A percentile compares a stretch with the other conserved stretches of the same genome.
These are phyloP conservation scores for Claviceps fusiformis DNA, from an alignment of 2,329 filamentous ascomycete genomes.

Conservation along the genomic window DNA sequence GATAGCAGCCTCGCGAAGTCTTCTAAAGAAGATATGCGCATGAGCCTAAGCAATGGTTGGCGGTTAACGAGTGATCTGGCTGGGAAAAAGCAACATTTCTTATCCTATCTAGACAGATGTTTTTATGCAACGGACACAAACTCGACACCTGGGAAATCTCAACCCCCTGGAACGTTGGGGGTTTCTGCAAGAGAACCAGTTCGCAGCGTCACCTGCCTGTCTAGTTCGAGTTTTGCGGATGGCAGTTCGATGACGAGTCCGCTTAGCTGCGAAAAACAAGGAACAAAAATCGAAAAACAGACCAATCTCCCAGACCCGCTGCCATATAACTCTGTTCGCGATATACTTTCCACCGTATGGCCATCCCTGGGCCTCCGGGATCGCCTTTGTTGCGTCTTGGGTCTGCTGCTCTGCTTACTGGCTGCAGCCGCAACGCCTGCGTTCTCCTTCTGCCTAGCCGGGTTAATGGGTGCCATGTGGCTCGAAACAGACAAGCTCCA, in stretches of 20 bases:
- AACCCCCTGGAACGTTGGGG: background rate
- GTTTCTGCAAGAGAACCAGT: background rate
- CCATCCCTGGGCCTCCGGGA: constrained; percentile 42
- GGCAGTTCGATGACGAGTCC: background rate
- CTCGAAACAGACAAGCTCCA: constrained; percentile 31
- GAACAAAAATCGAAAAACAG: background rate
- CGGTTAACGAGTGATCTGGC: background rate
- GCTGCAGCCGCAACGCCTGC: constrained; percentile 56
- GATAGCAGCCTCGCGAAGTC: background rate
- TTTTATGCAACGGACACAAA: background rate
- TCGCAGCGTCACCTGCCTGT: background rate
- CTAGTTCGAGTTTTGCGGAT: background rate
- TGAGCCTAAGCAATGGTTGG: constrained; percentile 28
- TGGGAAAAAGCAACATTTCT: constrained; percentile 2
- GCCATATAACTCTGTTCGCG: background rate
- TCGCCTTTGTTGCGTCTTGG: constrained; percentile 42
- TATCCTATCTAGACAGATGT: constrained; percentile 2
- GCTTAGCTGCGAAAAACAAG: background rate
- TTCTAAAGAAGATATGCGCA: constrained; percentile 40
- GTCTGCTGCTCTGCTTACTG: constrained; percentile 45
- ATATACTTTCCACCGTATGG: constrained; percentile 48
- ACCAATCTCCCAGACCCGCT: background rate
- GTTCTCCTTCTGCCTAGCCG: constrained; percentile 65
- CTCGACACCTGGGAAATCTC: background rate
- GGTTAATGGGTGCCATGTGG: constrained; percentile 60